These are phyloP conservation scores for Carex pumila DNA, from an alignment of 176 grass and related monocot genomes.

Conservation along the genomic window DNA sequence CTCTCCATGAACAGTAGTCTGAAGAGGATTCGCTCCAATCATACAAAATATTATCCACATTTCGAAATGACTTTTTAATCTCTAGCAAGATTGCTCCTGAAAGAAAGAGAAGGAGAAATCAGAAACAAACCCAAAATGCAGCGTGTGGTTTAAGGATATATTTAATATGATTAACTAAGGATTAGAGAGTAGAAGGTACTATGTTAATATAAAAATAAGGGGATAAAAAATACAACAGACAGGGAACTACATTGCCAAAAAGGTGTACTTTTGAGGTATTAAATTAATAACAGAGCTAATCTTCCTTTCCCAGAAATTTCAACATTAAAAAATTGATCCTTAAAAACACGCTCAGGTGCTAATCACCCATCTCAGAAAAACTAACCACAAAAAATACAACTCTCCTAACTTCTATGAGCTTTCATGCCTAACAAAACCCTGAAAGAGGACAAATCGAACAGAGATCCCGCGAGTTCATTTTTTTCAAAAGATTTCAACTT, in stretches of 20 bases:
- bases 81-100: conserved; percentile 72
- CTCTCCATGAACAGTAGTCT: conserved; percentile 79
- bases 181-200: conserved; percentile 1
- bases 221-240: conserved; percentile 4
- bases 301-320: conserved; percentile 8
- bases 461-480: background rate
- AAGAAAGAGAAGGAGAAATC: background rate
- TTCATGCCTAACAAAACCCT: background rate
- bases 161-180: conserved; percentile 4
- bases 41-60: conserved; percentile 86
- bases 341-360: conserved; percentile 18
- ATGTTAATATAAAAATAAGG: conserved; percentile 10
- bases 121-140: background rate
- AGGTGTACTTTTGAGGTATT: conserved; percentile 16
- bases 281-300: conserved; percentile 20
- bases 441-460: background rate
- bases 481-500: conserved; percentile 2
- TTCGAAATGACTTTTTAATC: conserved; percentile 94
- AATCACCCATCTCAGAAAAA: background rate
- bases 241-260: conserved; percentile 22
- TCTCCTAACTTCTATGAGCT: background rate
- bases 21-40: conserved; percentile 59
- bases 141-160: background rate
- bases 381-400: conserved; percentile 2
- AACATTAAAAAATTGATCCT: conserved; percentile 8